Evolutionary conservation across 495 filamentous ascomycete genomes (phyloP), one percentile per base, ranked within the genome.

Genomic region (Penicillium desertorum): DNA sequence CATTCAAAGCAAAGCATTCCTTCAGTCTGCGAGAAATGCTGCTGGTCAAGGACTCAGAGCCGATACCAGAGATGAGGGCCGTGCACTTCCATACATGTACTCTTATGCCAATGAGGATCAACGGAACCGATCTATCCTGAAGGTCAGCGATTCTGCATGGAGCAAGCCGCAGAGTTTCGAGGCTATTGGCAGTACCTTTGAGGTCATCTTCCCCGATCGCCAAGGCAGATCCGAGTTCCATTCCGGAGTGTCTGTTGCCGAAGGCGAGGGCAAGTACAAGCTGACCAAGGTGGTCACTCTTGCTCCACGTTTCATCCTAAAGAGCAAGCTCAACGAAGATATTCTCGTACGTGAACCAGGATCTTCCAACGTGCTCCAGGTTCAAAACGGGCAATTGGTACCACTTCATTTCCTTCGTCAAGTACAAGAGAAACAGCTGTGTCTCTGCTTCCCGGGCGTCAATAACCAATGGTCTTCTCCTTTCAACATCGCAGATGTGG

Each of bases 391-490:
- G 10, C 83, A 90, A 19, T 78, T 96, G 25, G 79, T 91, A 39
- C 91, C 95, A 39, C 76, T 98, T 36, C 86, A 96, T 58, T 98
- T 91, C 77, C 77, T 98, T 49, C 88, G 91, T 47, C 85, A 87
- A 63, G 81, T 81, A 11, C 79, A 82, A 5, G 83, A 87, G 49
- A 96, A 97, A 70, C 94, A 98, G 71, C 79, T 98, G 17, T 93
- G 88, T 50, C 75, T 98, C 10, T 95, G 93, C 73, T 97, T 93
- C 74, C 90, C 94, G 0, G 95, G 94, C 1, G 83, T 96, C 39
- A 96, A 95, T 78, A 96, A 97, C 71, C 89, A 93, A 69, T 98
- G 95, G 95, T 96, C 95, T 23, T 93, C 95, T 7, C 91, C 94
- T 2, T 96, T 98, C 78, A 96, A 92, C 67, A 97, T 98, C 56